Evolutionary conservation across 371 early-diverging fungal species (phyloP), one percentile per base, ranked within the genome.

Genomic region (Mucor mucedo): DNA sequence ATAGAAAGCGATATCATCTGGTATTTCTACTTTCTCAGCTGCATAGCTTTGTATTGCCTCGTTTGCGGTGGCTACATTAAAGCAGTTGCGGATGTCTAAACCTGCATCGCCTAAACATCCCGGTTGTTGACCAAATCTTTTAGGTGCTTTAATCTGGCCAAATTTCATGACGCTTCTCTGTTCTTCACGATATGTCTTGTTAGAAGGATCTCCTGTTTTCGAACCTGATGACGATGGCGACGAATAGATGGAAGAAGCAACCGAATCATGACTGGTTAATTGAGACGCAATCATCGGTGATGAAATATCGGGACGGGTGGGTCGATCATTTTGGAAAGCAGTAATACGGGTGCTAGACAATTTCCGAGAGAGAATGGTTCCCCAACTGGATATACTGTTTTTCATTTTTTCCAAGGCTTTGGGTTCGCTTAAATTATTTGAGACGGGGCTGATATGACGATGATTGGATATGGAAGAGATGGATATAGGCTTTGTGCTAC

Each of bases 31-130:
- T 54, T 61, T 61, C 35, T 61, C 62, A 7, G 63, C 63, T 10
- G 63, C 48, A 55, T 52, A 73, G 4, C 67, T 58, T 61, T 69
- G 58, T 42, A 63, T 66, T 11, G 60, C 73, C 30, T 73, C 73
- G 8, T 59, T 44, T 3, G 73, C 70, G 0, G 73, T 69, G 29
- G 73, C 58, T 3, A 67, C 67, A 52, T 73, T 69, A 7, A 73
- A 69, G 32, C 66, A 62, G 5, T 66, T 65, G 27, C 69, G 60
- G 33, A 75, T 75, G 59, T 71, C 75, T 29, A 71, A 29, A 29
- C 72, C 72, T 21, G 72, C 75, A 44, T 75, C 62, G 2, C 72
- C 69, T 35, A 71, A 57, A 41, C 66, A 60, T 4, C 63, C 72
- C 6, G 69, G 72, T 0, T 66, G 60, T 7, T 63, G 54, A 11